Base-by-base conservation (phyloP, 2,329 filamentous ascomycete genomes). In the Colletotrichum orbiculare region DNA sequence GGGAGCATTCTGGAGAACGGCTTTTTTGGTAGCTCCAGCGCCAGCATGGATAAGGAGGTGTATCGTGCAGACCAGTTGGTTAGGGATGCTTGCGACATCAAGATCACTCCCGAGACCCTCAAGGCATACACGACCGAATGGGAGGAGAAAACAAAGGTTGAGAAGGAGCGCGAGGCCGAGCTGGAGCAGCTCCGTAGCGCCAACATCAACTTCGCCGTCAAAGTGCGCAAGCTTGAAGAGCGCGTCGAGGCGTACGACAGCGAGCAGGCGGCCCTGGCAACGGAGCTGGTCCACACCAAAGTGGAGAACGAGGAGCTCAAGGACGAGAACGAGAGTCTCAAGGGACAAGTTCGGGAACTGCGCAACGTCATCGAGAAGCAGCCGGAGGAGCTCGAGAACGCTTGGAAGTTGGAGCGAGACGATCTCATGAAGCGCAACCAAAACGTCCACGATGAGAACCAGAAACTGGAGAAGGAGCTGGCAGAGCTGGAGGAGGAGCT, bases 1-100 rank as follows among this genome's bases (percentile, higher is more conserved):
- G 94, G 90, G 54, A 97, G 94, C 13, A 91, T 99, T 52, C 87
- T 98, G 1, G 96, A 99, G 77, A 97, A 94, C 47, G 96, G 96
- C 12, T 99, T 99, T 83, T 99, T 99, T 73, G 96, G 96, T 66
- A 95, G 91, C 75, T 95, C 93, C 33, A 94, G 92, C 39, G 89
- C 90, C n/a, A 92, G 89, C 69, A 86, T 93, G 11, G 96, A 99
- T 75, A 97, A 97, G 78, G 96, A 97, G 75, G 88, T 99, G 7
- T 99, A 99, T 76, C 90, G 94, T 54, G 96, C 96, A 13, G 96
- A 99, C 75, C 89, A 96, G 71, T 88, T 99, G 66, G 93, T 99
- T 12, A 91, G 92, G 66, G 96, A 99, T 77, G 96, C 96, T 1
- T 97, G 94, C 73, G 90, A 92, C 39, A 85, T 98, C 55, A 91